A percentile compares a stretch with the other conserved stretches of the same genome.
These are phyloP conservation scores for Suhomyces faveliae DNA, from an alignment of 805 yeast species.

Conservation along the genomic window DNA sequence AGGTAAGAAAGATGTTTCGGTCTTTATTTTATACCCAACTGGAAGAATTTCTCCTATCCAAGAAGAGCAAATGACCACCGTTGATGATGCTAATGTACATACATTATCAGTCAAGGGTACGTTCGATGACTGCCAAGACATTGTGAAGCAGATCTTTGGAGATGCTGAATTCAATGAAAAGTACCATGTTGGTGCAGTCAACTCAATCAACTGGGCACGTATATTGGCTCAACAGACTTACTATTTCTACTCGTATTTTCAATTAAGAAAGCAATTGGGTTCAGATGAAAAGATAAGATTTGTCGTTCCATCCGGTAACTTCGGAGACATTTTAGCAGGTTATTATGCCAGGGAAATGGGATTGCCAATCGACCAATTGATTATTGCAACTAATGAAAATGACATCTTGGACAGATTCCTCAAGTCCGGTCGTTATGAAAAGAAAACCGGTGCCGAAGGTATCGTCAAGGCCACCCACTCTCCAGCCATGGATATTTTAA, in stretches of 20 bases:
- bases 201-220: constrained; percentile 99
- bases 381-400: constrained; percentile 94
- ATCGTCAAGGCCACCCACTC: constrained; percentile 82
- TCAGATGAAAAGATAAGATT: constrained; percentile 56
- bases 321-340: constrained; percentile 97
- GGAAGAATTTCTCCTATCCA: constrained; percentile 97
- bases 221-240: constrained; percentile 96
- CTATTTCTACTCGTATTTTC: constrained; percentile 90
- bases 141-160: constrained; percentile 90
- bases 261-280: constrained; percentile 44
- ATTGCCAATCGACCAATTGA: constrained; percentile 78
- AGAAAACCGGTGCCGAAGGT: constrained; percentile 45
- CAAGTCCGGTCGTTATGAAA: constrained; percentile 81
- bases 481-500: constrained; percentile 98
- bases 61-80: constrained; percentile 98
- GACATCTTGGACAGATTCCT: constrained; percentile 93
- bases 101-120: constrained; percentile 94
- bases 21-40: constrained; percentile 92
- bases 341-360: constrained; percentile 95
- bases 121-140: constrained; percentile 97
- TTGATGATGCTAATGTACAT: constrained; percentile 87
- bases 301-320: constrained; percentile 97
- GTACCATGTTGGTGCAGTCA: constrained; percentile 96
- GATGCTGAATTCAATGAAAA: constrained; percentile 83
- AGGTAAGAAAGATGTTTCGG: constrained; percentile 96